A percentile compares a stretch with the other conserved stretches of the same genome.
phyloP scores from a whole-genome alignment of 192 early-diverging fungal genomes.

The Backusella liffmaniae region DNA sequence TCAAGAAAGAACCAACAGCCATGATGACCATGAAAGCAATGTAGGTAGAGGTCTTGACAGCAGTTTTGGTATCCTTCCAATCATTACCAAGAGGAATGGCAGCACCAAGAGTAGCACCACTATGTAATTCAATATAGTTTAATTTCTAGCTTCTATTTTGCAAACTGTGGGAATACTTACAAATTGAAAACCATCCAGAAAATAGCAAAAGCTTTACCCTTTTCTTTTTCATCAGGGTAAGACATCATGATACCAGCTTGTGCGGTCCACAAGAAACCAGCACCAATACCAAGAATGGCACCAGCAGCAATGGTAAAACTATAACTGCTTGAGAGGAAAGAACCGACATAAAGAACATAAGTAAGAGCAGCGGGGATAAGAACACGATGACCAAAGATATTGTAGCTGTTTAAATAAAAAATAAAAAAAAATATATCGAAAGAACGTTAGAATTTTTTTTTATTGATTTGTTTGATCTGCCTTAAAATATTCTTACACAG shows the following conservation, averaged over 20 bases:
- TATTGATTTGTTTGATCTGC: not conserved
- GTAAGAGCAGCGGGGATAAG: constrained; percentile 65
- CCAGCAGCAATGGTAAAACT: constrained; percentile 72
- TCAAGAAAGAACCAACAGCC: constrained; percentile 57
- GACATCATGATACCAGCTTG: constrained; percentile 86
- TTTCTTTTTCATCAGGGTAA: constrained; percentile 79
- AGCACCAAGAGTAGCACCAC: constrained; percentile 80
- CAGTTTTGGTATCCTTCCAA: constrained; percentile 48
- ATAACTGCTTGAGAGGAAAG: constrained; percentile 61
- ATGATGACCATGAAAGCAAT: constrained; percentile 71
- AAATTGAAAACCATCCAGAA: constrained; percentile 91
- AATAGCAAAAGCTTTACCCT: constrained; percentile 77
- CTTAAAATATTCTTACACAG: constrained; percentile 34
- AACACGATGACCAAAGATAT: constrained; percentile 72
- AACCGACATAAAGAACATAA: constrained; percentile 77
- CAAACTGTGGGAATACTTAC: constrained; percentile 6
- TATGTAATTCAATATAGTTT: constrained; percentile 18
- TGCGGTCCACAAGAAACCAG: constrained; percentile 77
- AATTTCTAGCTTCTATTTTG: not conserved
- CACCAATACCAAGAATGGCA: constrained; percentile 80
- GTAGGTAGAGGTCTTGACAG: constrained; percentile 68
- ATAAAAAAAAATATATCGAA: not conserved
- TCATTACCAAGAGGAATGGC: constrained; percentile 72
- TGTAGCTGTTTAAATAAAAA: constrained; percentile 43
- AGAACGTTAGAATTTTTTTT: not conserved